Evolutionary conservation across 352 stramenopile species (phyloP), one percentile per base, ranked within the genome.

Genomic region (Aphanomyces euteiches): DNA sequence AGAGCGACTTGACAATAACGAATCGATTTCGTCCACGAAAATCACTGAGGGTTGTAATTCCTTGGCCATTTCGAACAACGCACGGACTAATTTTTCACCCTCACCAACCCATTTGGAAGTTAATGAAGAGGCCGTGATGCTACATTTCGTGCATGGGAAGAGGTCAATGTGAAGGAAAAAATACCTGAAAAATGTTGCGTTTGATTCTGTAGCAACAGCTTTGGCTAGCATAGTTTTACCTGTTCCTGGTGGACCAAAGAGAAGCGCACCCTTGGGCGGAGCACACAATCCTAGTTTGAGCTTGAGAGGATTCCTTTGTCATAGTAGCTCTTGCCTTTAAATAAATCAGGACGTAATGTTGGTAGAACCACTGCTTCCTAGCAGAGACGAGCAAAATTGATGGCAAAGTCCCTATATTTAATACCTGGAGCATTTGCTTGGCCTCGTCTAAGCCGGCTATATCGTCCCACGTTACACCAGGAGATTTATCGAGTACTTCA

Each of bases 11-110:
- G 86, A 89, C 10, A 97, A 66, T 56, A 97, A 67, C 47, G 88
- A 84, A 48, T 97, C 90, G 63, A 96, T 95, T 59, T 97, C 90
- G 56, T 97, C 90, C 60, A 97, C 84, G 53, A 97, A 97, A 21
- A 97, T 88, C 36, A 97, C 89, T 4, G 85, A 80, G 1, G 89
- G 89, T 56, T 92, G 84, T 1, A 92, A 74, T 59, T 95, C 88
- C 6, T 84, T 78, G 4, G 95, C 96, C 74, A 97, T 90, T 36
- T 85, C 74, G 67, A 99, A 99, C 1, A 99, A 82, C 13, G 90
- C 90, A 28, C 90, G 76, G 38, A 99, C 86, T 36, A 99, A 77
- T 73, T 99, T 98, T 77, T 99, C 96, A 34, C 89, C 86, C 75
- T 97, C 86, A 4, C 90, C 90, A 17, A 96, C 87, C 89, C 89